These are phyloP conservation scores for Sporisorium exsertum DNA, from an alignment of 1,284 basidiomycete genomes.

Conservation along the genomic window DNA sequence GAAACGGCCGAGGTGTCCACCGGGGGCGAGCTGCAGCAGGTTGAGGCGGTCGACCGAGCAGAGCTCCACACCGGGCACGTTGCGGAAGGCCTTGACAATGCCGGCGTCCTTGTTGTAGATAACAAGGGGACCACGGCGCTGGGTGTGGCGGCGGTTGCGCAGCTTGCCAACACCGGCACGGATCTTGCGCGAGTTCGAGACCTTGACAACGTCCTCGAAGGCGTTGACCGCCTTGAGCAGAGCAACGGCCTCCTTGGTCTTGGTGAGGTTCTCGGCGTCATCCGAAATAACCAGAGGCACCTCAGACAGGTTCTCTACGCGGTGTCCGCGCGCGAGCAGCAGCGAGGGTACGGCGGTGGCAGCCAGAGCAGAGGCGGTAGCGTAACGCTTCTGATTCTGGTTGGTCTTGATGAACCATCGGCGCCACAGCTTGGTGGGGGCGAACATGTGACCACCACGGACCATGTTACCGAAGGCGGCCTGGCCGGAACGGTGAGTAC, in stretches of 20 bases:
- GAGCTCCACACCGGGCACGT: conserved; percentile 97
- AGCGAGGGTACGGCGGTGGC: conserved; percentile 98
- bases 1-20: conserved; percentile 98
- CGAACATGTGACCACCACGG: conserved; percentile 97
- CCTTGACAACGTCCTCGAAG: conserved; percentile 94
- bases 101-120: conserved; percentile 99
- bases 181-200: conserved; percentile 95
- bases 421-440: conserved; percentile 99
- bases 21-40: conserved; percentile 98
- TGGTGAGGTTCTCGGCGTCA: conserved; percentile 85
- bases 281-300: conserved; percentile 91
- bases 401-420: conserved; percentile 99
- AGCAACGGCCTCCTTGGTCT: conserved; percentile 97
- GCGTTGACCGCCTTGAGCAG: conserved; percentile 85
- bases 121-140: conserved; percentile 95
- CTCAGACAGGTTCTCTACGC: conserved; percentile 97
- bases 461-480: conserved; percentile 86
- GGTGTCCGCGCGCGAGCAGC: conserved; percentile 98
- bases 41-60: conserved; percentile 95
- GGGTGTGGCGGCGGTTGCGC: conserved; percentile 95
- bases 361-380: conserved; percentile 95
- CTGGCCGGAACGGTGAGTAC: conserved; percentile 96
- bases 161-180: conserved; percentile 98
- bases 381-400: conserved; percentile 99
- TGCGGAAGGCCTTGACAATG: conserved; percentile 97